Conservation (phyloP, 129 eudicot species). For the Helianthus tuberosus region DNA sequence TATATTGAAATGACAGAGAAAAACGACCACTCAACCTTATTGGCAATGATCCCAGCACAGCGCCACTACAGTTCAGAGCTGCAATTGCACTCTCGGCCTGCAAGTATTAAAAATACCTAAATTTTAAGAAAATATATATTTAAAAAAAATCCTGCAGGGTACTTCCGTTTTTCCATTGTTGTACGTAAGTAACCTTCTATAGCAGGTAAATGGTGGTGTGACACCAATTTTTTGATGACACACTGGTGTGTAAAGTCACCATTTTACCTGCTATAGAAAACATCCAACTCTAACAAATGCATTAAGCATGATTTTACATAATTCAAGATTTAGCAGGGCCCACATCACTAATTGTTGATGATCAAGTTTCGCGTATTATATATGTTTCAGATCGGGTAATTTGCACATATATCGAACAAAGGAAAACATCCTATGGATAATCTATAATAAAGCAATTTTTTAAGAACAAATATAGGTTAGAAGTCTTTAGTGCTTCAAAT, state of each 20-base stretch:
- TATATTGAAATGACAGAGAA: background rate
- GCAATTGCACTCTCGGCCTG: slow-evolving; percentile 90
- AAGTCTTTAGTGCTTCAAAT: background rate
- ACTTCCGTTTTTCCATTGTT: background rate
- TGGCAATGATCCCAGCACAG: slow-evolving; percentile 68
- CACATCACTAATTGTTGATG: background rate
- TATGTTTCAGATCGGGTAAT: background rate
- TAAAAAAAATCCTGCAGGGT: background rate
- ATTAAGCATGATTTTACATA: slow-evolving; percentile 2
- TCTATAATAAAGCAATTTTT: background rate
- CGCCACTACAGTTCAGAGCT: slow-evolving; percentile 86
- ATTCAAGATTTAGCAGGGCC: slow-evolving; percentile 12
- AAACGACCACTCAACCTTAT: slow-evolving; percentile 43
- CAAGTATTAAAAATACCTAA: background rate
- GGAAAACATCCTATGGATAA: background rate
- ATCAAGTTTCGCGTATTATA: background rate
- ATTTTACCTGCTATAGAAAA: no score
- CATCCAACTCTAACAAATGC: background rate
- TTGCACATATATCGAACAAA: slow-evolving; percentile 4
- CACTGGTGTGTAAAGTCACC: background rate
- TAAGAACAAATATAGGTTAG: background rate
- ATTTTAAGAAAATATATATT: background rate
- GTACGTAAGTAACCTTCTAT: background rate
- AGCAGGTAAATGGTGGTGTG: background rate
- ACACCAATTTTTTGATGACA: background rate